phyloP scores from a whole-genome alignment of 1,284 basidiomycete species.

The Pisolithus thermaeus region DNA sequence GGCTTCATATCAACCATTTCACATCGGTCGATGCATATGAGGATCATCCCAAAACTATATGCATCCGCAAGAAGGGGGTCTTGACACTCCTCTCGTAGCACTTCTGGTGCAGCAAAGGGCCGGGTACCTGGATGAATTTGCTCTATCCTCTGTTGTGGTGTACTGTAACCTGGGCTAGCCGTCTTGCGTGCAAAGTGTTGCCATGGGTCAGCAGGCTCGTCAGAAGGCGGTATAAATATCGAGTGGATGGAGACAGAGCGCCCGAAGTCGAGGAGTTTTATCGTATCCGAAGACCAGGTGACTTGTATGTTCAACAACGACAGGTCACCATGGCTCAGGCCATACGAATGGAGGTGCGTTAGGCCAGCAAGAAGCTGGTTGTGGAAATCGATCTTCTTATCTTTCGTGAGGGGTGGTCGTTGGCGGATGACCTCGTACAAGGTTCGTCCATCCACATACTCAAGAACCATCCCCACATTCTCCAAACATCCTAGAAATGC shows the following conservation, averaged over 20 bases:
- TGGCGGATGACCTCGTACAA: conserved; percentile 67
- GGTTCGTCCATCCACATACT: conserved; percentile 73
- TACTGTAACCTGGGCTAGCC: conserved; percentile 19
- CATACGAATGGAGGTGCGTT: conserved; percentile 69
- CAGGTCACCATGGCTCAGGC: conserved; percentile 73
- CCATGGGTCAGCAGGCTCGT: conserved; percentile 60
- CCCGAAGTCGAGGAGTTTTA: conserved; percentile 80
- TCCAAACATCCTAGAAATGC: conserved; percentile 75
- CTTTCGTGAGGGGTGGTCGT: conserved; percentile 40
- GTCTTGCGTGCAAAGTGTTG: conserved; percentile 33
- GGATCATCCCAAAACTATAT: conserved; percentile 77
- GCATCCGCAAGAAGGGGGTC: conserved; percentile 75
- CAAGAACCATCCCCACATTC: conserved; percentile 80
- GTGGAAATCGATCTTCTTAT: conserved; percentile 67
- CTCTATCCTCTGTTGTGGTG: conserved; percentile 44
- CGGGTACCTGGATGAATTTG: conserved; percentile 78
- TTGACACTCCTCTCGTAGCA: conserved; percentile 68
- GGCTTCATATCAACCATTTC: conserved; percentile 69
- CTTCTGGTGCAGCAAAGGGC: conserved; percentile 76
- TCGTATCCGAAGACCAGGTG: conserved; percentile 53
- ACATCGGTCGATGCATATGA: conserved; percentile 70
- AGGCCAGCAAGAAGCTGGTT: conserved; percentile 76
- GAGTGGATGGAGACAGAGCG: conserved; percentile 70
- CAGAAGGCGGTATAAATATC: conserved; percentile 52
- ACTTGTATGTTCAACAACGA: conserved; percentile 75